Evolutionary conservation across 495 filamentous ascomycete genomes (phyloP), one percentile per base, ranked within the genome.

Genomic region (Niebla homalea): DNA sequence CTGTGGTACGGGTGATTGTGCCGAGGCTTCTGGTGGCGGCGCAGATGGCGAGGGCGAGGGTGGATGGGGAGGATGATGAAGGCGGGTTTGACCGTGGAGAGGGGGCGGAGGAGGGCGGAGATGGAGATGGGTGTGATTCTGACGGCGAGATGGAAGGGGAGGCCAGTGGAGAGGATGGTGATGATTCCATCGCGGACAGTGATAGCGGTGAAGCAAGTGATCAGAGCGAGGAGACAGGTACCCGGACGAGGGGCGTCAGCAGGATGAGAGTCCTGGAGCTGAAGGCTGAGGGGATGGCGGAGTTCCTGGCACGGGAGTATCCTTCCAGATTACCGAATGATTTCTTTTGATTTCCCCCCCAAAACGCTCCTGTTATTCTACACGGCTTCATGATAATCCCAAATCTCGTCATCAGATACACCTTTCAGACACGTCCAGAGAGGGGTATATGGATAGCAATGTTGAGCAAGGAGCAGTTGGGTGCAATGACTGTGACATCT

Each of bases 251-350:
- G 4, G 22, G 11, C 20, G 35, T 46, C 5, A 44, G 42, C 10
- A 58, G 52, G 45, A 29, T 55, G 18, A 42, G 47, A 20, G 55
- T 58, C 36, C 10, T 58, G 32, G 46, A 51, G 48, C 22, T 54
- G 14, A 51, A 54, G 15, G 47, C 52, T 5, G 52, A 58, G 43
- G 52, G 42, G 1, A 52, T 58, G 43, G 49, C 43, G 15, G 44
- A 58, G 36, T 45, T 36, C 15, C 25, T 58, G 38, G 48, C 48
- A 15, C 38, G 40, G 3, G 52, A 55, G 16, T 32, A 50, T 42
- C 37, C 36, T 7, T 36, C 49, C 21, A 38, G 26, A 21, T 50
- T 58, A 36, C 52, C 56, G 0, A 38, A 55, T 5, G 52, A 44
- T n/a, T 58, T 58, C 32, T 19, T 51, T 19, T 58, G 23, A 50